Evolutionary conservation across 805 yeast species (phyloP), one percentile per base, ranked within the genome.

Genomic region (Metschnikowia borealis): DNA sequence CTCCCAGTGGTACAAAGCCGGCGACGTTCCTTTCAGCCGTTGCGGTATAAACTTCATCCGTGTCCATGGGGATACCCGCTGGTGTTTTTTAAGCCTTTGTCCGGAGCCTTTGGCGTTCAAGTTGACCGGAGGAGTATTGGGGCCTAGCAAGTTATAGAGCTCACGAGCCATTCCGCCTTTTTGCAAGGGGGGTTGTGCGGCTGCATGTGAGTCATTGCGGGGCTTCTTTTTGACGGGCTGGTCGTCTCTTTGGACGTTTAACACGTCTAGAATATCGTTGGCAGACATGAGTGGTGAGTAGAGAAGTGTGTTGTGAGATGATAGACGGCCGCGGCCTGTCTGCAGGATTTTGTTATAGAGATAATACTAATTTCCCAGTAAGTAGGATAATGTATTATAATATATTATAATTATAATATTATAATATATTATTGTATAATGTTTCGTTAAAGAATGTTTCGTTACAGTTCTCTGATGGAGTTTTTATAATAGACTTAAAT

Each of bases 161-260:
- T 94, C 99, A 58, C 98, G 79, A 54, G 88, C 91, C 81, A 92
- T 86, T 23, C 96, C 96, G 1, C 83, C 73, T 41, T 75, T 60
- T 52, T 15, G 60, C 54, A 51, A 54, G 38, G 44, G 50, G 26
- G 49, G 55, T 31, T 23, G 46, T 10, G 40, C 14, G 4, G 38
- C 37, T 2, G 34, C 21, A 6, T 23, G 33, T 47, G 38, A 57
- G 33, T 52, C 60, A 21, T 44, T 58, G 43, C 66, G 71, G 45
- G 68, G 73, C 50, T 73, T 71, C 60, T 75, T 77, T 60, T 71
- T 74, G 6, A 70, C 65, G 17, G 73, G 76, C 51, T 68, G 75
- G 1, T 70, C 68, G 51, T 75, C 80, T 43, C 80, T 66, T 55
- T 79, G 83, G 55, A 86, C 81, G 68, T 86, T 85, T 53, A 87